phyloP scores from a whole-genome alignment of 129 eudicot species.

The Rutidosis leptorrhynchoides region DNA sequence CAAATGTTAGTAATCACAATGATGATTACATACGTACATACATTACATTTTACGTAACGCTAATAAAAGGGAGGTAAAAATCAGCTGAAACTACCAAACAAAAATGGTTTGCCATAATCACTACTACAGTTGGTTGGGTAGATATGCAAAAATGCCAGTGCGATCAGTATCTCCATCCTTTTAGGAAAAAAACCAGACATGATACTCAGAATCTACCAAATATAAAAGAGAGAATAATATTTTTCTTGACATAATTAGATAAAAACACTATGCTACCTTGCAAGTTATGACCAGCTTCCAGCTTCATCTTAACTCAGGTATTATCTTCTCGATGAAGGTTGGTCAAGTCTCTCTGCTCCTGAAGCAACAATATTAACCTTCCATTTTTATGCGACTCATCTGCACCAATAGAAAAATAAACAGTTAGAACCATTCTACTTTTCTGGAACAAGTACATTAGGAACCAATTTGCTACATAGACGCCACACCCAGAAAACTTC shows the following conservation, averaged over 20 bases:
- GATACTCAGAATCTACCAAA: not conserved
- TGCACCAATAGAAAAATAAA: slow-evolving; percentile 14
- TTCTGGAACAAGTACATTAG: not conserved
- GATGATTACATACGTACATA: not conserved
- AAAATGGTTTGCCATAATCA: not conserved
- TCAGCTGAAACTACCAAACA: not conserved
- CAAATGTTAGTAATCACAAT: too few species aligned
- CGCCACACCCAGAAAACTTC: not conserved
- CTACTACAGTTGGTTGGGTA: not conserved
- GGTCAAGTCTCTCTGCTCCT: not conserved
- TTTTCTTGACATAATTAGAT: not conserved
- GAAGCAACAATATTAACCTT: not conserved
- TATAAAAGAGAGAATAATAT: not conserved
- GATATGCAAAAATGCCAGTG: not conserved
- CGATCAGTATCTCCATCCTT: not conserved
- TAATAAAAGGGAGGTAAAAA: too few species aligned
- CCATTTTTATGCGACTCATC: slow-evolving; percentile 10
- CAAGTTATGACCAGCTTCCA: slow-evolving; percentile 1
- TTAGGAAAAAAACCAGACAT: not conserved
- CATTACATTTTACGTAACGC: too few species aligned
- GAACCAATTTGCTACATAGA: not conserved
- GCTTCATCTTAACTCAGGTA: not conserved
- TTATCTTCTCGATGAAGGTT: not conserved
- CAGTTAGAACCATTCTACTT: slow-evolving; percentile 10
- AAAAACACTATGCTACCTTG: not conserved